These are phyloP conservation scores for Aurantiochytrium sp. DNA, from an alignment of 108 stramenopile species.

Conservation along the genomic window DNA sequence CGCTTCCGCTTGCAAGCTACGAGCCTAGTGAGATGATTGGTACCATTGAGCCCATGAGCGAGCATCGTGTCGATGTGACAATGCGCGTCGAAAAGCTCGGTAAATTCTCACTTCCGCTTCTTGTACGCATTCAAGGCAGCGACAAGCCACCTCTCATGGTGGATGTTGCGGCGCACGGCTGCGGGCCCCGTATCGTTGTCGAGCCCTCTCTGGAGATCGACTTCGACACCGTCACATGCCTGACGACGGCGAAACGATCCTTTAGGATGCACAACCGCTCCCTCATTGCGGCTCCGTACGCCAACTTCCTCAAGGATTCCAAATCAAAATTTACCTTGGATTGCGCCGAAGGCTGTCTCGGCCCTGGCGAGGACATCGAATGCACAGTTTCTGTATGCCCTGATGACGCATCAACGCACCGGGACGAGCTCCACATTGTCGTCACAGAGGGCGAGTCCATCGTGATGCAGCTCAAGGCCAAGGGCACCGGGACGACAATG, in stretches of 20 bases:
- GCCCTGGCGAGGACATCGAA: constrained; percentile 34
- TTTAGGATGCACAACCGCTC: constrained; percentile 39
- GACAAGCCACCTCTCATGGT: constrained; percentile 47
- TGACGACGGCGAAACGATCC: constrained; percentile 16
- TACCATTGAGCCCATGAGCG: constrained; percentile 18
- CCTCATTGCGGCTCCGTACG: constrained; percentile 48
- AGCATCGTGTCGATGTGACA: constrained; percentile 31
- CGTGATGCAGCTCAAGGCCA: constrained; percentile 29
- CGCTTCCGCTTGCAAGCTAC: constrained; percentile 23
- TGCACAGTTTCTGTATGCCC: constrained; percentile 41
- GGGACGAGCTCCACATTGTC: constrained; percentile 51
- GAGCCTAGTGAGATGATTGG: neutral
- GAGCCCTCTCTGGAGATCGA: constrained; percentile 18
- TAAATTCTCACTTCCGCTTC: constrained; percentile 44
- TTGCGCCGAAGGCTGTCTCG: constrained; percentile 48
- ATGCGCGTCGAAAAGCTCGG: constrained; percentile 42
- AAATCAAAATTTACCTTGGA: constrained; percentile 49
- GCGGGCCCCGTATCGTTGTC: constrained; percentile 43
- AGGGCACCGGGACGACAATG: constrained; percentile 54
- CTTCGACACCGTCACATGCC: constrained; percentile 55
- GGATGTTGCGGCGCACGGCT: constrained; percentile 27
- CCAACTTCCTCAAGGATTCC: constrained; percentile 42
- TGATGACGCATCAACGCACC: constrained; percentile 46
- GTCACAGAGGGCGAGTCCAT: constrained; percentile 48
- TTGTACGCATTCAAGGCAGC: constrained; percentile 32